These are phyloP conservation scores for Xylaria sp. DNA, from an alignment of 2,329 filamentous ascomycete genomes.

Conservation along the genomic window DNA sequence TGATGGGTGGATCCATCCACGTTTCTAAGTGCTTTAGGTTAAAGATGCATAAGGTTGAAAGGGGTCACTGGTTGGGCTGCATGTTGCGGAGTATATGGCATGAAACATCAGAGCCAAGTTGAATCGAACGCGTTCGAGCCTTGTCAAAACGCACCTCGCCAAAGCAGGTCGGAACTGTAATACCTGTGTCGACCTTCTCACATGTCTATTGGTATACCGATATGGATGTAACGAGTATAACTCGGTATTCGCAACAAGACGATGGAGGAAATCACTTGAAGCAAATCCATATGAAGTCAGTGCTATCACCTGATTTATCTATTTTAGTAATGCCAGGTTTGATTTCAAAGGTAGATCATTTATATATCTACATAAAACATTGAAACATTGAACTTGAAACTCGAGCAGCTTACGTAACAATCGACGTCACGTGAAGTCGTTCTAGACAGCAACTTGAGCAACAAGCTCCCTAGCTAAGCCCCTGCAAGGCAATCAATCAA, in stretches of 20 bases:
- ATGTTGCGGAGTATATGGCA: constrained; percentile 2
- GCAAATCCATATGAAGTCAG: background rate
- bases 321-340: background rate
- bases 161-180: background rate
- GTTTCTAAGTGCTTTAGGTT: constrained; percentile 18
- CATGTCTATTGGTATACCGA: background rate
- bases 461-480: constrained; percentile 6
- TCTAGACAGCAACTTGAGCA: background rate
- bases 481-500: constrained; percentile 30
- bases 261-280: background rate
- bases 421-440: constrained; percentile 18
- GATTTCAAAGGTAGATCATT: background rate
- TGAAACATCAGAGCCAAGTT: constrained; percentile 4
- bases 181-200: background rate
- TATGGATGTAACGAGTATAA: background rate
- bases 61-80: constrained; percentile 1
- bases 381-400: background rate
- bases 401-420: constrained; percentile 21
- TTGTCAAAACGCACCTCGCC: background rate
- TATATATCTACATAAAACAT: background rate
- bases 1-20: constrained; percentile 1
- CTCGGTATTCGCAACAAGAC: background rate
- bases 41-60: constrained; percentile 10
- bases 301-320: background rate
- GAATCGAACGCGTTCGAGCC: background rate